A percentile compares a stretch with the other conserved stretches of the same genome.
phyloP scores from a whole-genome alignment of 2,329 filamentous ascomycete species.

The Cladosporium sphaerospermum region DNA sequence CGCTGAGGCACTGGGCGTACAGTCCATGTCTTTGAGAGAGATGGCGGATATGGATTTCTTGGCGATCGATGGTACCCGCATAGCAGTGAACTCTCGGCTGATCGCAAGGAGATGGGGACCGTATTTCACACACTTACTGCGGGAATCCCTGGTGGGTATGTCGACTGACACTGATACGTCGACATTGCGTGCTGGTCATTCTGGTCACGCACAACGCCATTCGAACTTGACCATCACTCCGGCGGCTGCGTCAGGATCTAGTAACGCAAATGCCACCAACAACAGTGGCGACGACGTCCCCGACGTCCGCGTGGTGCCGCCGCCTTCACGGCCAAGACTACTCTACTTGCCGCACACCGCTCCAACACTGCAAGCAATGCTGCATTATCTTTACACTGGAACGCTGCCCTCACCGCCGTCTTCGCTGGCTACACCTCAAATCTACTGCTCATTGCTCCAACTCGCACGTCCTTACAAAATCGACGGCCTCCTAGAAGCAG shows the following conservation, averaged over 20 bases:
- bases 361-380: constrained; percentile 79
- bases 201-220: constrained; percentile 56
- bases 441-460: constrained; percentile 89
- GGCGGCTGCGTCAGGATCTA: constrained; percentile 36
- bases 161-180: constrained; percentile 65
- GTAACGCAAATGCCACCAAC: constrained; percentile 38
- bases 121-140: constrained; percentile 86
- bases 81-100: constrained; percentile 88
- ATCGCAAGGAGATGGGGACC: constrained; percentile 86
- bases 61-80: constrained; percentile 81
- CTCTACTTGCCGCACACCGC: constrained; percentile 91
- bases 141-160: constrained; percentile 63
- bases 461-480: constrained; percentile 89
- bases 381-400: constrained; percentile 92
- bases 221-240: constrained; percentile 83
- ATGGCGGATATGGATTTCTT: constrained; percentile 95
- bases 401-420: constrained; percentile 71
- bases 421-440: constrained; percentile 83
- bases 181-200: constrained; percentile 59
- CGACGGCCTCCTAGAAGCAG: constrained; percentile 85
- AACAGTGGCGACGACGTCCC: constrained; percentile 44
- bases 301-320: constrained; percentile 48
- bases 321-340: constrained; percentile 67
- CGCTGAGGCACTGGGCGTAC: constrained; percentile 78
- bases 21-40: constrained; percentile 73